phyloP scores from a whole-genome alignment of 148 eudicot species.

The Amaranthus hypochondriacus region DNA sequence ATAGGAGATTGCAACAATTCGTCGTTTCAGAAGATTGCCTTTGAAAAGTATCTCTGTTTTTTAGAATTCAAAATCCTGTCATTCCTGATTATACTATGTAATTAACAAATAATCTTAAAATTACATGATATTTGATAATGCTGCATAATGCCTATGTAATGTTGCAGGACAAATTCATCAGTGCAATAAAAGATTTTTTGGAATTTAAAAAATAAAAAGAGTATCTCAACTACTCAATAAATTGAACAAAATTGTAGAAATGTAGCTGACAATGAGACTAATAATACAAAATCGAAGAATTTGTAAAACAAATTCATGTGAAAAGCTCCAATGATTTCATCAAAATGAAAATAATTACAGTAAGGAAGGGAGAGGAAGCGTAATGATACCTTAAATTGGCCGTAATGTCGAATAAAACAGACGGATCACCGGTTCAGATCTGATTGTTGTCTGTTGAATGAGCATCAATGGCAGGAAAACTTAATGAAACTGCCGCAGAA shows the following conservation, averaged over 20 bases:
- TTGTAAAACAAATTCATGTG: neutral
- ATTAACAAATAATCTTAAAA: slow-evolving; percentile 10
- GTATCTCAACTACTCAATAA: neutral
- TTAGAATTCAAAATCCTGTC: slow-evolving; percentile 10
- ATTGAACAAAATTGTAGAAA: neutral
- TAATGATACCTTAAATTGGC: slow-evolving; percentile 19
- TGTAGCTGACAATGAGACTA: neutral
- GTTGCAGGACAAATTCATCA: no score
- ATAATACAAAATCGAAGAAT: neutral
- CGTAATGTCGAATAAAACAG: slow-evolving; percentile 7
- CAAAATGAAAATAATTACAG: neutral
- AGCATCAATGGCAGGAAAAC: neutral
- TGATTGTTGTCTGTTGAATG: neutral
- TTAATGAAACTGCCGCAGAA: neutral
- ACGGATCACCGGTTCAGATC: slow-evolving; percentile 5
- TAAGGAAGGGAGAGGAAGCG: neutral
- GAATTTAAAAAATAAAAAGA: neutral
- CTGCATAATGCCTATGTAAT: no score
- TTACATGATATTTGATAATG: neutral
- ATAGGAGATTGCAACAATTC: neutral
- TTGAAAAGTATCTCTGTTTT: neutral
- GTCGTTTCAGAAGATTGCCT: neutral
- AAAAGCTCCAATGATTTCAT: neutral
- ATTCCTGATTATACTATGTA: neutral
- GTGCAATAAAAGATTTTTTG: no score